phyloP scores from a whole-genome alignment of 1,284 basidiomycete genomes.

The Entoloma clypeatum region DNA sequence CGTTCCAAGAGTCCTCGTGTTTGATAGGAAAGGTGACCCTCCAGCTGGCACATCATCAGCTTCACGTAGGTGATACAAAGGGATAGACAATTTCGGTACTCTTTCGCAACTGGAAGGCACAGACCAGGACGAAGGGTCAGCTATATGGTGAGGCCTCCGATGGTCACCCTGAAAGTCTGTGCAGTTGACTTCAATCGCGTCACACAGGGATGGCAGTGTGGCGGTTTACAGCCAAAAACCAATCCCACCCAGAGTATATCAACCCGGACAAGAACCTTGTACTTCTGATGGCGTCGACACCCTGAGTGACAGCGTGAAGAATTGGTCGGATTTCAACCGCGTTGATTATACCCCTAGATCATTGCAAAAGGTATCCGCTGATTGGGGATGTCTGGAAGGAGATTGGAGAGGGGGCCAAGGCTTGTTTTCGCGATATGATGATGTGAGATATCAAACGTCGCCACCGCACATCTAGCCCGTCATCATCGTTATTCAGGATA shows the following conservation, averaged over 20 bases:
- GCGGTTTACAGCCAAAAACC: slow-evolving; percentile 50
- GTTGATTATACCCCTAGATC: slow-evolving; percentile 64
- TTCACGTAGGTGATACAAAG: slow-evolving; percentile 7
- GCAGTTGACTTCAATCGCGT: slow-evolving; percentile 8
- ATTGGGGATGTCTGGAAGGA: slow-evolving; percentile 48
- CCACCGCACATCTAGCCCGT: not conserved
- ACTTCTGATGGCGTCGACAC: slow-evolving; percentile 17
- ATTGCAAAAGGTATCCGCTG: slow-evolving; percentile 51
- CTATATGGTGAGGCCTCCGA: slow-evolving; percentile 29
- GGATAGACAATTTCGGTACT: slow-evolving; percentile 61
- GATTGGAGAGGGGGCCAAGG: slow-evolving; percentile 56
- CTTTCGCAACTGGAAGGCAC: slow-evolving; percentile 38
- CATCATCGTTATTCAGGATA: slow-evolving; percentile 36
- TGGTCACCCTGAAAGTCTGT: slow-evolving; percentile 9
- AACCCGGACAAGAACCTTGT: slow-evolving; percentile 36
- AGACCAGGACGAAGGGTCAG: slow-evolving; percentile 23
- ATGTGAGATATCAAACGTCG: slow-evolving; percentile 38
- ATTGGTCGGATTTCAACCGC: slow-evolving; percentile 77
- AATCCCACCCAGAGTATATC: slow-evolving; percentile 54
- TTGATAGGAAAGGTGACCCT: slow-evolving; percentile 61
- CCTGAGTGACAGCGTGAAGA: slow-evolving; percentile 43
- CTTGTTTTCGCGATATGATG: slow-evolving; percentile 48
- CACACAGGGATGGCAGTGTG: slow-evolving; percentile 47
- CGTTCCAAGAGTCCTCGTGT: slow-evolving; percentile 59
- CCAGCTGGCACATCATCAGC: slow-evolving; percentile 2